Evolutionary conservation across 2,329 filamentous ascomycete species (phyloP), one percentile per base, ranked within the genome.

Genomic region (Tolypocladium cylindrosporum): DNA sequence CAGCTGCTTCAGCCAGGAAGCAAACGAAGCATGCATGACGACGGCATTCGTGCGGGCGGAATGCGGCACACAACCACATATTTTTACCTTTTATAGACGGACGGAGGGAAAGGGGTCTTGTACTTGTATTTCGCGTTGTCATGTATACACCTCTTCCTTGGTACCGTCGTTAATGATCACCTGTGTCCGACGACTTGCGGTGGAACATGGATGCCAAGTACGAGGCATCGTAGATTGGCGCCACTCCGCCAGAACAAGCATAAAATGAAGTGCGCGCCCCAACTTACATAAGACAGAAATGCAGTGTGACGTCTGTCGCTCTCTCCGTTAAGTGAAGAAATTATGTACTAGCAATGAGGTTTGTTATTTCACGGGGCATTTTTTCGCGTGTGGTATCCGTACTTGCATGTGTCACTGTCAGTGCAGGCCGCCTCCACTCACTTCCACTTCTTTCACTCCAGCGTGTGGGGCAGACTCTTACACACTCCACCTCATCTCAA

Each of bases 81-180:
- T 63, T 64, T 63, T 62, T 54, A 58, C 65, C 61, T 65, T 68
- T 64, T 62, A 72, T 74, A 73, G 71, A 74, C 65, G 66, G 69
- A 63, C 60, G 65, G 61, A 63, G 65, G 68, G 64, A 61, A 68
- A 66, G 64, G 61, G 70, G 66, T 68, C 67, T 65, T 74, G 73
- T 75, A 75, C 68, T 75, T 73, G 69, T 75, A 75, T 71, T 72
- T 66, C 67, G 63, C 67, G 67, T 69, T 69, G 67, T 66, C 66
- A 67, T 72, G 71, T 71, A 72, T 69, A 69, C 66, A 71, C 65
- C 65, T 63, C 62, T 61, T 55, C 64, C 65, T 61, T 63, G 59
- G 61, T 65, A 55, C 61, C 63, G 63, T 66, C 48, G 21, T 52
- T 52, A 52, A 52, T 52, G 19, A 64, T 64, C 13, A 39, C 50